Base-by-base conservation (phyloP, 352 stramenopile species). In the Phytophthora fragariaefolia region DNA sequence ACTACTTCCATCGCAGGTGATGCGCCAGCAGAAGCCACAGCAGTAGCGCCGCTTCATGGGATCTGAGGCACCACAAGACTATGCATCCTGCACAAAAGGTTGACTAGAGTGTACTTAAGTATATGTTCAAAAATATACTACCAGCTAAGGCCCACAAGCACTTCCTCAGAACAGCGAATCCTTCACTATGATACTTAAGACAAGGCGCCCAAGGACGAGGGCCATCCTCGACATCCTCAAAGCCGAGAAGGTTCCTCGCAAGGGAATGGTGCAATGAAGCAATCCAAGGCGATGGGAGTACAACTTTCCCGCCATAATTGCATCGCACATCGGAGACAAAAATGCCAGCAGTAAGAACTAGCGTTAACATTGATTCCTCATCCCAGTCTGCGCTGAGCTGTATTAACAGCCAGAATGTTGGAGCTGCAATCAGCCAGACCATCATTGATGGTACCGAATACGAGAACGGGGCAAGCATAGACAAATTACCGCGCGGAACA, bases 21-120 rank as follows among this genome's bases (percentile, higher is more conserved):
- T 88, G 69, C 71, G 76, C 10, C 74, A 87, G 20, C 73, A 85
- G 24, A 76, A 83, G 60, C 73, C 82, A 40, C 62, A 80, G 50
- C 48, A 73, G 26, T 65, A 74, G 53, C 36, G 40, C 17, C n/a
- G 23, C 38, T 46, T 46, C 38, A 46, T 46, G 40, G 40, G 40
- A 43, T 26, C 45, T 34, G 54, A 63, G 63, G 22, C 40, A 18
- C 40, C 40, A 54, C 40, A 42, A 67, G 52, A 69, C 54, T 49
- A 24, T 45, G 34, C 34, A 42, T 40, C 32, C 32, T 40, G 32
- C 38, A 46, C n/a, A 46, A 24, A 34, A 46, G 40, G 23, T 65
- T 58, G 55, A 61, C 48, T 64, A 73, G 51, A 73, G 59, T 73
- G 43, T 68, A n/a, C n/a, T n/a, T n/a, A n/a, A n/a, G n/a, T n/a